Base-by-base conservation (phyloP, 768 basidiomycete species). In the Clitopilus hobsonii region DNA sequence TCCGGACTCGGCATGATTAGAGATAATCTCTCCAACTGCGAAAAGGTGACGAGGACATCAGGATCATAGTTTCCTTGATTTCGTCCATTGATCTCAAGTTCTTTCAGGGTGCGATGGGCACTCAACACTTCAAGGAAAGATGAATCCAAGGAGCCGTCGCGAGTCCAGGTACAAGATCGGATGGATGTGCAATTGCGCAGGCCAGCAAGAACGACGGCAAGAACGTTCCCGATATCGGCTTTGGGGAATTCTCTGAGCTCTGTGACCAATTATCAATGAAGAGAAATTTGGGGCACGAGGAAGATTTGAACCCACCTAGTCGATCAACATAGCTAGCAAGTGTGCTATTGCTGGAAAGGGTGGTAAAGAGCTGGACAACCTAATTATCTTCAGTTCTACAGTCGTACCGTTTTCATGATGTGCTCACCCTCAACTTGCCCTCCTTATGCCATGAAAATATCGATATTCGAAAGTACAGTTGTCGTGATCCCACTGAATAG, bases 241-340 rank as follows among this genome's bases (percentile, higher is more conserved):
- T 84, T 87, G 0, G 89, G 88, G 61, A 89, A 91, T 58, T 86
- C 85, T 58, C 87, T 79, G 38, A 91, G 83, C 56, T 86, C 89
- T 91, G 62, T 32, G 0, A 13, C 5, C 27, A 26, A 13, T 53
- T 18, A 51, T 41, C 23, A 13, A 20, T 20, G 32, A 24, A 51
- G 38, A 27, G n/a, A 14, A 51, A 27, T 26, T 51, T 25, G 24
- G 18, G 23, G 38, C 45, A 28, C 27, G 11, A 22, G 32, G 26
- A 41, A 41, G 47, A 30, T 54, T 50, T 53, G 23, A 18, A 63
- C 80, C 57, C 41, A 84, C 90, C 87, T 51, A 91, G 73, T 53
- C 69, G 71, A 38, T 70, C 75, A 32, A 92, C 82, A 57, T 79
- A 67, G 57, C 68, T 66, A 1, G 89, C 88, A 3, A 91, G 79